These are phyloP conservation scores for Pseudogymnoascus sp. DNA, from an alignment of 2,329 filamentous ascomycete species.

Conservation along the genomic window DNA sequence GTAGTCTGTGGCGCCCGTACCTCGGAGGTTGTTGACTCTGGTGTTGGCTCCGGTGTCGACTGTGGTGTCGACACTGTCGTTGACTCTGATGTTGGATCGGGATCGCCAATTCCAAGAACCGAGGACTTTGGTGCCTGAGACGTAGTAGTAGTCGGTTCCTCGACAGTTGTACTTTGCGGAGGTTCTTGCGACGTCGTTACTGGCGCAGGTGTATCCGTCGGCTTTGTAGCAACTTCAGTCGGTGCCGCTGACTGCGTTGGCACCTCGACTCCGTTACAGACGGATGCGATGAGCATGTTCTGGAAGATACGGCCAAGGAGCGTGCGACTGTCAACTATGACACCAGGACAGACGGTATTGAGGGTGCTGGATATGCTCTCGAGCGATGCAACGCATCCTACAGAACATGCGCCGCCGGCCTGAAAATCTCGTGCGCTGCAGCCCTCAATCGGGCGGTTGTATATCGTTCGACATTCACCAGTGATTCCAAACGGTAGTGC, in stretches of 20 bases:
- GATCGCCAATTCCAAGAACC: neutral
- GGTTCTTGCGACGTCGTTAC: neutral
- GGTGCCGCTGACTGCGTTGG: neutral
- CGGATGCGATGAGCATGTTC: neutral
- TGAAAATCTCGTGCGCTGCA: conserved; percentile 11
- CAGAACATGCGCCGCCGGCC: conserved; percentile 3
- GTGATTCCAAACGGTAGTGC: neutral
- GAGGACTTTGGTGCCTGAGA: neutral
- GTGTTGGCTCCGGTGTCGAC: neutral
- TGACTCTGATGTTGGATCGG: conserved; percentile 2
- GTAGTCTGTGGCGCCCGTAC: neutral
- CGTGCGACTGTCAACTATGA: conserved; percentile 5
- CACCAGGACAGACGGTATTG: conserved; percentile 4
- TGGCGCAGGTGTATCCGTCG: neutral
- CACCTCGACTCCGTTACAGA: neutral
- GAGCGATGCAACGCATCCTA: conserved; percentile 3
- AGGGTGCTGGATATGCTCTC: neutral
- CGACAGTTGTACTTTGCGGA: neutral
- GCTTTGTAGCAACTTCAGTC: neutral
- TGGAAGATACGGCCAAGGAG: conserved; percentile 11
- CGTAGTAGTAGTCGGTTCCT: neutral
- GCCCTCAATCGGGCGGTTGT: neutral
- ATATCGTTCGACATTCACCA: conserved; percentile 9
- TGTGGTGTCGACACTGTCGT: neutral
- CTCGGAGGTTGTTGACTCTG: neutral